Evolutionary conservation across 495 filamentous ascomycete genomes (phyloP), one percentile per base, ranked within the genome.

Genomic region (Haplographium delicatum): DNA sequence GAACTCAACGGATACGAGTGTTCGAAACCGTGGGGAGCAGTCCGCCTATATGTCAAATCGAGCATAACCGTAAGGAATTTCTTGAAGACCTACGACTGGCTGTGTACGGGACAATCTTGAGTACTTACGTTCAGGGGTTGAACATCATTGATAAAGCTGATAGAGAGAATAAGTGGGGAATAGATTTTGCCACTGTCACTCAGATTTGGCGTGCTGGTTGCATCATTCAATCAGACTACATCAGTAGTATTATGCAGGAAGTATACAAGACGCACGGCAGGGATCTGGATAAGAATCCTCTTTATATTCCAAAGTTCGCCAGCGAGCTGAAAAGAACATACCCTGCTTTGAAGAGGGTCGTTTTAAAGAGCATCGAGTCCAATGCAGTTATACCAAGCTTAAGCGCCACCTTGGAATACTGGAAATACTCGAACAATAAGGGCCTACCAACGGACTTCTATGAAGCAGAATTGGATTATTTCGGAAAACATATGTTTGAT

Each of bases 391-490:
- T 85, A 7, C 84, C 85, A 2, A 72, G 78, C 11, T 62, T 89
- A 39, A 78, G 76, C 13, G 77, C 82, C 0, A 84, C 72, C 1
- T 54, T 89, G 37, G 86, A 88, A 62, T 89, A 84, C 54, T 61
- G 85, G 42, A 89, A 89, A 65, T 84, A 83, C 57, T 71, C 66
- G 34, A 73, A 70, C 10, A 77, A 76, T 2, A 71, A 72, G 5
- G 67, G 68, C 40, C 52, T 85, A 16, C 81, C 86, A 4, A 86
- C 84, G 8, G 72, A 79, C 58, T 88, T 88, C 57, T 82, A 83
- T 73, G 84, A 89, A 61, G 84, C 83, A 5, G 76, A 89, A 65
- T 70, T 88, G 70, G 83, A 89, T 61, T 88, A 80, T 53, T 89
- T 89, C 53, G 85, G 84, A n/a, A 73, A 74, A n/a, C 83, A 87